A percentile compares a stretch with the other conserved stretches of the same genome.
These are phyloP conservation scores for Leccinum ponderosum DNA, from an alignment of 1,284 basidiomycete genomes.

Conservation along the genomic window DNA sequence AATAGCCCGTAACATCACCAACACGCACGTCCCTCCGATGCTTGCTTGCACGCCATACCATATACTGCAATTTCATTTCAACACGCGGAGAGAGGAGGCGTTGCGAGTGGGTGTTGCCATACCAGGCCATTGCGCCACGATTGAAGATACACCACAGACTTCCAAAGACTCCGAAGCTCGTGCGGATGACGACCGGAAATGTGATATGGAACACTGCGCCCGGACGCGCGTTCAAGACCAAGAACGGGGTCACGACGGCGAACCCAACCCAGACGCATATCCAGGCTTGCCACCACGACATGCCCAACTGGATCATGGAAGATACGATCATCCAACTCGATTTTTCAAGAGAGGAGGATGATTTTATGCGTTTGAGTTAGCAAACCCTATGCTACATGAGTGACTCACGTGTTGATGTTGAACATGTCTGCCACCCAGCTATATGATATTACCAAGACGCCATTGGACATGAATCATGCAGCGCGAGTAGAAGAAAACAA, in stretches of 20 bases:
- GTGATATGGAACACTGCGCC: constrained; percentile 80
- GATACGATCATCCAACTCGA: constrained; percentile 73
- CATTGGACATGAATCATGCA: neutral
- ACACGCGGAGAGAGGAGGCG: constrained; percentile 20
- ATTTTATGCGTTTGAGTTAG: neutral
- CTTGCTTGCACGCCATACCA: constrained; percentile 84
- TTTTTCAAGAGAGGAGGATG: neutral
- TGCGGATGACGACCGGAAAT: constrained; percentile 78
- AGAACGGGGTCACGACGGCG: constrained; percentile 67
- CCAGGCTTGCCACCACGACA: constrained; percentile 86
- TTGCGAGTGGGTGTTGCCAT: constrained; percentile 30
- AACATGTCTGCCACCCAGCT: constrained; percentile 84
- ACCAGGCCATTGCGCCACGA: constrained; percentile 77
- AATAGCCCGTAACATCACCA: constrained; percentile 71
- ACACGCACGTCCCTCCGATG: constrained; percentile 77
- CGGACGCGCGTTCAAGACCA: constrained; percentile 79
- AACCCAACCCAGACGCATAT: constrained; percentile 80
- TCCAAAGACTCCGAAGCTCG: constrained; percentile 82
- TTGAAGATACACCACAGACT: constrained; percentile 84
- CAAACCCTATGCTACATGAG: constrained; percentile 3
- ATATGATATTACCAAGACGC: neutral
- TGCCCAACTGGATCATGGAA: constrained; percentile 72
- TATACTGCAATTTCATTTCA: constrained; percentile 41
- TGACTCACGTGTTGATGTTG: constrained; percentile 75
- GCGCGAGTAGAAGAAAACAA: neutral